These are phyloP conservation scores for Fragaria iinumae DNA, from an alignment of 306 rosid genomes.

Conservation along the genomic window DNA sequence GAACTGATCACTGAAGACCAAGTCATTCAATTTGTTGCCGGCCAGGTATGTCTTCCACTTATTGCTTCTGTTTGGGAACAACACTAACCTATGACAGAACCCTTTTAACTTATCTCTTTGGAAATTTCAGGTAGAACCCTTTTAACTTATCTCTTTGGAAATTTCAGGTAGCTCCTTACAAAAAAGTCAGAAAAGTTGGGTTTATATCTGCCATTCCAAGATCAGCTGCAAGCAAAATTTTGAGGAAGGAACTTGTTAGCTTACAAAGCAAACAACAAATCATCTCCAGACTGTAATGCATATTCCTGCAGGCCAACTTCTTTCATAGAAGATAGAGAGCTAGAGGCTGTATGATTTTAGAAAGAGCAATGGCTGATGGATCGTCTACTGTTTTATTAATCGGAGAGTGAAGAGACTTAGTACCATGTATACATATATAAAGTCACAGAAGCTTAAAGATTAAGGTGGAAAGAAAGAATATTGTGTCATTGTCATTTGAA, in stretches of 20 bases:
- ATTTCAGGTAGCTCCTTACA: constrained; percentile 89
- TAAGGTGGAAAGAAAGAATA: too few species aligned
- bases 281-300: constrained; percentile 53
- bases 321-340: neutral
- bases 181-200: constrained; percentile 70
- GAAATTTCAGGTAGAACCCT: neutral
- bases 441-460: too few species aligned
- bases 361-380: neutral
- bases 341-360: neutral
- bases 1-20: constrained; percentile 54
- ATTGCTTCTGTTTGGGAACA: neutral
- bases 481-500: too few species aligned
- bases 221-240: constrained; percentile 85
- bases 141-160: constrained; percentile 2
- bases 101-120: neutral
- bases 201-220: constrained; percentile 67
- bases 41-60: constrained; percentile 45
- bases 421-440: too few species aligned
- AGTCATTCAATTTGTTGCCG: constrained; percentile 75
- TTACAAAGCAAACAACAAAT: constrained; percentile 43
- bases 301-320: neutral
- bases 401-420: too few species aligned
- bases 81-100: neutral
- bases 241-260: constrained; percentile 75
- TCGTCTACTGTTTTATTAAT: too few species aligned